Percentiles rank a stretch among this genome's conserved stretches.
Evolutionary conservation across 2,329 filamentous ascomycete species (phyloP).

Genomic region (Stromatinia cepivora): DNA sequence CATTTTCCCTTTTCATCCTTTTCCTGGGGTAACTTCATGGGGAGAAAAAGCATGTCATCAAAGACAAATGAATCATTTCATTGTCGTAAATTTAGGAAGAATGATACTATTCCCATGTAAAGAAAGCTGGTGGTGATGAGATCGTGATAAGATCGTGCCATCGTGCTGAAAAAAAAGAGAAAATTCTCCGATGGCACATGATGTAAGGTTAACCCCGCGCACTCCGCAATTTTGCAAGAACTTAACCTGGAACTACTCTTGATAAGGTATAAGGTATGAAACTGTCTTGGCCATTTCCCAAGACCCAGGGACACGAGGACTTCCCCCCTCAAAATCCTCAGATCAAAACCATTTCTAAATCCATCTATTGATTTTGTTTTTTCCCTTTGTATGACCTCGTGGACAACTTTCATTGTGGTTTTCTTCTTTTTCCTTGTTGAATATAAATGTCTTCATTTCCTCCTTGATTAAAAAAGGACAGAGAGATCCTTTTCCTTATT

Average conservation of each 20-base stretch:
- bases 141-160: neutral
- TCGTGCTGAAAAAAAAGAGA: neutral
- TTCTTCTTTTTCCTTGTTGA: neutral
- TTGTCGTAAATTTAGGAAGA: neutral
- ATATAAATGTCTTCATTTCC: conserved; percentile 20
- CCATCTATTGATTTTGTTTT: neutral
- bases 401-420: neutral
- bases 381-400: conserved; percentile 9
- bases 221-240: neutral
- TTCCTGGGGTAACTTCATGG: no score
- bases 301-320: conserved; percentile 1
- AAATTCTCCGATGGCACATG: conserved; percentile 5
- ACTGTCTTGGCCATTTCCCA: neutral
- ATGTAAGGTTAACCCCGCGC: conserved; percentile 4
- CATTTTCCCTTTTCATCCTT: neutral
- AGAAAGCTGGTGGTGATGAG: neutral
- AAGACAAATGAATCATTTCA: neutral
- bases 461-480: neutral
- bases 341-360: neutral
- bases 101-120: conserved; percentile 2
- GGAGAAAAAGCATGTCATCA: no score
- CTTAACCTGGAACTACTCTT: neutral
- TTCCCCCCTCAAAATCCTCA: neutral
- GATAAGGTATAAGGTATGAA: neutral
- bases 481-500: neutral